Percentiles rank a stretch among this genome's conserved stretches.
Evolutionary conservation across 2,329 filamentous ascomycete species (phyloP).

Genomic region (Clarireedia homoeocarpa): DNA sequence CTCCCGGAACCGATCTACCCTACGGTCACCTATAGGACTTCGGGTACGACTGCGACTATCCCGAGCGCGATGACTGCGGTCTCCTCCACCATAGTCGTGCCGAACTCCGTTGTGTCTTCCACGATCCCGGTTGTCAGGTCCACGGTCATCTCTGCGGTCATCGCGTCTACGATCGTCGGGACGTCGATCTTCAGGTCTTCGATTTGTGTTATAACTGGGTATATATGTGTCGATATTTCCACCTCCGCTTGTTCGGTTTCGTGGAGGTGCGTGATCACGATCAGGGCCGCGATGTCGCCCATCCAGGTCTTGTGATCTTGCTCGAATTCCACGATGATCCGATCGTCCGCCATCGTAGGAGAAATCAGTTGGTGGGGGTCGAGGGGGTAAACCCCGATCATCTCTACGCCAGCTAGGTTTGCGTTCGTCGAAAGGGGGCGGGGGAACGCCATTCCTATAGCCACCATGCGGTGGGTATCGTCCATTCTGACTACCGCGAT

Average conservation of each 20-base stretch:
- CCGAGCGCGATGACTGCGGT: slow-evolving; percentile 28
- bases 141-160: slow-evolving; percentile 33
- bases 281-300: slow-evolving; percentile 13
- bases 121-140: slow-evolving; percentile 29
- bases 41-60: slow-evolving; percentile 36
- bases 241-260: slow-evolving; percentile 17
- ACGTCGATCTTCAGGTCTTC: slow-evolving; percentile 20
- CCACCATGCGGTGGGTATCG: slow-evolving; percentile 12
- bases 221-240: slow-evolving; percentile 41
- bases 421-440: slow-evolving; percentile 23
- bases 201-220: slow-evolving; percentile 37
- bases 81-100: slow-evolving; percentile 37
- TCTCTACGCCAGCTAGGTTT: slow-evolving; percentile 28
- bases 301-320: slow-evolving; percentile 32
- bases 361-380: slow-evolving; percentile 25
- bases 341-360: slow-evolving; percentile 23
- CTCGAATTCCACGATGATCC: slow-evolving; percentile 34
- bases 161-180: slow-evolving; percentile 25
- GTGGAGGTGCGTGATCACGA: slow-evolving; percentile 13
- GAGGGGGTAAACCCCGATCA: slow-evolving; percentile 25
- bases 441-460: slow-evolving; percentile 24
- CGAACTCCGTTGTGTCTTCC: slow-evolving; percentile 31
- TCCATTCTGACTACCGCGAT: slow-evolving; percentile 13
- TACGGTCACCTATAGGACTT: slow-evolving; percentile 33
- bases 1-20: slow-evolving; percentile 37